Evolutionary conservation across 1,284 basidiomycete species (phyloP), one percentile per base, ranked within the genome.

Genomic region (Rhodotorula sp.): DNA sequence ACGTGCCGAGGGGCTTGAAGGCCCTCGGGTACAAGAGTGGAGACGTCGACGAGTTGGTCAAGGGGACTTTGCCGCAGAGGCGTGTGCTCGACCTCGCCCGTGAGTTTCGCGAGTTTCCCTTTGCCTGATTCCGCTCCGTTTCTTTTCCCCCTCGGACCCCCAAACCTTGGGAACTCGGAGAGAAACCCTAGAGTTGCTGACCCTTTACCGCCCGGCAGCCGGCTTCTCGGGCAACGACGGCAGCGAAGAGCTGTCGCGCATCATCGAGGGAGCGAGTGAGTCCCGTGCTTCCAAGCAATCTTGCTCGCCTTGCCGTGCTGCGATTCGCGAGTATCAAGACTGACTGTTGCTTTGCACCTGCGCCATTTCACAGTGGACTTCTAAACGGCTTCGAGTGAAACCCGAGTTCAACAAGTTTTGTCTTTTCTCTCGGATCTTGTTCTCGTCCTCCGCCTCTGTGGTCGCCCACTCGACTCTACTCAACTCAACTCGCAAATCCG

Each of bases 1-100:
- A 89, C 71, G 88, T 97, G 18, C 95, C 95, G 19, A 87, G 95
- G 68, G 95, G 95, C 14, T 82, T 98, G 73, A 89, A 88, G 77
- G 89, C 89, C 57, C 85, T 98, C 55, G 95, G 95, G 14, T 76
- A 76, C 70, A 57, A 68, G 50, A 48, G 49, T 6, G 52, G 55
- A 2, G 75, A 75, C 28, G 62, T 71, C 5, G 14, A 23, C 19
- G 79, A 82, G 78, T 84, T 95, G 28, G 92, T 95, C 12, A 87
- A 93, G 72, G 93, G 93, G 2, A 92, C 93, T 19, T 82, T 95
- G 57, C 93, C 93, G 31, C 93, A 95, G 81, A 83, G 92, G 66
- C 85, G 92, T 43, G 92, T 95, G 26, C 81, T 95, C 75, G 92
- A 94, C 79, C 84, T 95, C 28, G 92, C 92, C 14, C 93, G 92